Base-by-base conservation (phyloP, 148 eudicot genomes). In the Rhododendron henanense region DNA sequence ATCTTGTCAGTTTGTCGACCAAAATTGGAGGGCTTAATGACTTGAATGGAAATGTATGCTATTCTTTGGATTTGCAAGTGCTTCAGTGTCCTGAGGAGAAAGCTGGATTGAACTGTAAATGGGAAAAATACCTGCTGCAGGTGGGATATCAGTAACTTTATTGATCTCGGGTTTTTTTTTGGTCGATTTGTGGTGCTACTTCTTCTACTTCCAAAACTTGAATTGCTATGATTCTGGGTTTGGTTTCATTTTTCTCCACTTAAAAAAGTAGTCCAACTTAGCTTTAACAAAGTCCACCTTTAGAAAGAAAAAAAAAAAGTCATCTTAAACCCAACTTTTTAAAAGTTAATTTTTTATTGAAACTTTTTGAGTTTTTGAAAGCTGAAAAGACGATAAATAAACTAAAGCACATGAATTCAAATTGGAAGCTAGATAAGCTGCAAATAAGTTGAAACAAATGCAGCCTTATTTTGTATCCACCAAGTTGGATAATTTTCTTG, bases 31-130 rank as follows among this genome's bases (percentile, higher is more conserved):
- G 67, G 78, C 25, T 80, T 89, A 85, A 57, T 65, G 74, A 85
- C 71, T 78, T 41, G 63, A 90, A 76, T 84, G 85, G 35, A 50
- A 88, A 86, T 48, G 86, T 90, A 69, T 97, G 99, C 91, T 97
- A 91, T 89, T 92, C 94, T 23, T 87, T 97, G 85, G 89, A 86
- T 53, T 93, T 91, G 92, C 90, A 89, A 89, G 90, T 94, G 84
- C 90, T 88, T 88, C 92, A 89, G 69, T 95, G 99, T 88, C 98
- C 97, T 76, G 84, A 61, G 51, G 94, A 89, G 81, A 94, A 90
- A 88, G 93, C 96, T 76, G 99, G 99, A 81, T 89, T 90, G 73
- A 93, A 93, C 88, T 95, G 99, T 87, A 85, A 92, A 61, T 93
- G 88, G 85, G 91, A 93, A 84, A 85, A 91, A 83, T 93, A 94